Conservation (phyloP, 805 yeast genomes). For the Scheffersomyces stipitis region DNA sequence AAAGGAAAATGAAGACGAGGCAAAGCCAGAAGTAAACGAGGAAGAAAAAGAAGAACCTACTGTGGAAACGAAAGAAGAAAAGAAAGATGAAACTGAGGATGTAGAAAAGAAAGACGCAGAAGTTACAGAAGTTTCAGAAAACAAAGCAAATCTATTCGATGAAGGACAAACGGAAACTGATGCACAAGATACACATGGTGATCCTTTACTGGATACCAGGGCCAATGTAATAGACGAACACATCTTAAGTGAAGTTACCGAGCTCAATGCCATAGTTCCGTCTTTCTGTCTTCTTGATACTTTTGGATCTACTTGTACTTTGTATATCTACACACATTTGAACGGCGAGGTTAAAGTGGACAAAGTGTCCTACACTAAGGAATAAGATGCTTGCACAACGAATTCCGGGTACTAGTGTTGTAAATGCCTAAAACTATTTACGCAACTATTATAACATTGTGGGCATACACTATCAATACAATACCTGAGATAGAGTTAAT, state of each 20-base stretch:
- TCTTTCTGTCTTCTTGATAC: conserved; percentile 88
- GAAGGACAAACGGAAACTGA: conserved; percentile 1
- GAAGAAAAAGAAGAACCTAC: conserved; percentile 9
- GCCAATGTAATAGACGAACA: conserved; percentile 8
- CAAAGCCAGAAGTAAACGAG: conserved; percentile 25
- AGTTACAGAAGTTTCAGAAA: neutral
- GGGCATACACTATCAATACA: too few relatives aligned
- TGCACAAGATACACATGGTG: neutral
- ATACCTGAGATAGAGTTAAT: too few relatives aligned
- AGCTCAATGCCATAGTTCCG: conserved; percentile 48
- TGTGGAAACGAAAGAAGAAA: conserved; percentile 4
- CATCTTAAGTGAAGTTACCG: conserved; percentile 16
- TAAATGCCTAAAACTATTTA: too few relatives aligned
- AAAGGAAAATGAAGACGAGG: conserved; percentile 27
- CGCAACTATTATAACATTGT: too few relatives aligned
- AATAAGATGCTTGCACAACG: too few relatives aligned
- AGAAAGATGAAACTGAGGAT: conserved; percentile 9
- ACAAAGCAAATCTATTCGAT: conserved; percentile 3
- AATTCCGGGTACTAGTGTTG: too few relatives aligned
- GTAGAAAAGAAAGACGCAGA: conserved; percentile 13
- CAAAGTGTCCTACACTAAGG: conserved; percentile 54
- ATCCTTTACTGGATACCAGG: neutral
- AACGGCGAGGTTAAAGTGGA: conserved; percentile 89
- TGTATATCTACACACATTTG: conserved; percentile 80
- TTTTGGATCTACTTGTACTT: conserved; percentile 73